These are phyloP conservation scores for Uncinocarpus reesii DNA, from an alignment of 2,329 filamentous ascomycete genomes.

Conservation along the genomic window DNA sequence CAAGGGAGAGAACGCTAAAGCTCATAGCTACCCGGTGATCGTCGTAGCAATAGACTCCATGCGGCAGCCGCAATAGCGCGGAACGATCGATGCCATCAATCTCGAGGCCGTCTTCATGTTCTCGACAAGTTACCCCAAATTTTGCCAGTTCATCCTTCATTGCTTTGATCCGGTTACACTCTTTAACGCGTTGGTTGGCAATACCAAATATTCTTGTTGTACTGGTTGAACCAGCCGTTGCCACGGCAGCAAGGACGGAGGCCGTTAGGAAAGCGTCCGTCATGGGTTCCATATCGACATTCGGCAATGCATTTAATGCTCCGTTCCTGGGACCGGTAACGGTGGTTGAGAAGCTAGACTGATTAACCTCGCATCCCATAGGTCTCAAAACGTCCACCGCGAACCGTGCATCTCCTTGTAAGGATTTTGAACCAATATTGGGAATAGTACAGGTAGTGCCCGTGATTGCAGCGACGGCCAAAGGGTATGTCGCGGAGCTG, in stretches of 20 bases:
- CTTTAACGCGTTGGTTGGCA: slow-evolving; percentile 94
- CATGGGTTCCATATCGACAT: slow-evolving; percentile 98
- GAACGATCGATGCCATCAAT: slow-evolving; percentile 49
- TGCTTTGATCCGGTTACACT: slow-evolving; percentile 90
- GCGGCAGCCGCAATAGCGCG: slow-evolving; percentile 46
- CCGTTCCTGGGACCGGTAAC: slow-evolving; percentile 79
- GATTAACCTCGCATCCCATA: slow-evolving; percentile 87
- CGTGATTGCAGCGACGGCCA: slow-evolving; percentile 88
- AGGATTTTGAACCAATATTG: slow-evolving; percentile 83
- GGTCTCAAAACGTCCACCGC: slow-evolving; percentile 78
- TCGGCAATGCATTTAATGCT: slow-evolving; percentile 59
- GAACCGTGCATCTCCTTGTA: slow-evolving; percentile 92
- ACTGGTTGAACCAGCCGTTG: slow-evolving; percentile 54
- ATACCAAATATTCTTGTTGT: slow-evolving; percentile 85
- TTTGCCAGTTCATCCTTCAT: slow-evolving; percentile 94
- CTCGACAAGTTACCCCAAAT: slow-evolving; percentile 75
- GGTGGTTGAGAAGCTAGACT: slow-evolving; percentile 76
- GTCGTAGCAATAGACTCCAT: slow-evolving; percentile 81
- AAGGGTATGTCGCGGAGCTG: slow-evolving; percentile 90
- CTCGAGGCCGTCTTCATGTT: slow-evolving; percentile 86
- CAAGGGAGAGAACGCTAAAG: slow-evolving; percentile 76
- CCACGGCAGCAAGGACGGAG: slow-evolving; percentile 82
- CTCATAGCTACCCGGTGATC: slow-evolving; percentile 98
- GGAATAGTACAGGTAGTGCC: slow-evolving; percentile 92
- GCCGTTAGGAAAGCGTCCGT: slow-evolving; percentile 96